Conservation (phyloP, 129 eudicot species). For the Kitagawia praeruptora region DNA sequence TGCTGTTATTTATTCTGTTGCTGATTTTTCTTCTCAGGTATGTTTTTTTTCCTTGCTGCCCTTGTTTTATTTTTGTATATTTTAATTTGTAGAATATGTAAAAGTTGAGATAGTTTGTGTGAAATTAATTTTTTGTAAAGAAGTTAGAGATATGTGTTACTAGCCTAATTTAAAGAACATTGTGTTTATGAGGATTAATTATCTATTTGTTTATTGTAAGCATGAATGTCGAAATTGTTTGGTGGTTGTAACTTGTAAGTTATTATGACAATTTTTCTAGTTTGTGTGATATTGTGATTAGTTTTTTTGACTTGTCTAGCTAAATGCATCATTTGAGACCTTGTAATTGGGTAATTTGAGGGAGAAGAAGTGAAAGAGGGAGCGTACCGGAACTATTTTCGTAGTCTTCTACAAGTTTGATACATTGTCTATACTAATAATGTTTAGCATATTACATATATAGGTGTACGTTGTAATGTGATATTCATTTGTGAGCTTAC, state of each 20-base stretch:
- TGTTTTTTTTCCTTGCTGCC: too few species aligned
- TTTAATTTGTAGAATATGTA: neutral
- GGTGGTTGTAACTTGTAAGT: neutral
- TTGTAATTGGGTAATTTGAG: neutral
- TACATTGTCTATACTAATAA: neutral
- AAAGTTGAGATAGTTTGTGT: too few species aligned
- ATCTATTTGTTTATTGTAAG: too few species aligned
- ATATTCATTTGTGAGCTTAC: neutral
- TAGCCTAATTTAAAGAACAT: too few species aligned
- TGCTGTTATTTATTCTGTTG: conserved; percentile 55
- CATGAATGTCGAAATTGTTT: neutral
- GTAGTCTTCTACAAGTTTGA: neutral
- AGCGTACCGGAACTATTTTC: neutral
- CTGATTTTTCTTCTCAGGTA: conserved; percentile 91
- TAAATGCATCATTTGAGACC: neutral
- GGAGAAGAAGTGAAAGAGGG: neutral
- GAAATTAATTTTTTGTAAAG: too few species aligned
- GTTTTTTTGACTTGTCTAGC: neutral
- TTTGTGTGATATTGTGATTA: neutral
- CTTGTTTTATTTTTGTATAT: neutral
- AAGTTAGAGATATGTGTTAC: too few species aligned
- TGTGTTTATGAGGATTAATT: too few species aligned
- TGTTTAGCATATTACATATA: neutral
- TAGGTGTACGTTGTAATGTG: too few species aligned
- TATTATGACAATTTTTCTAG: too few species aligned